These are phyloP conservation scores for Volvox carteri DNA, from an alignment of 163 green algal species.

Conservation along the genomic window DNA sequence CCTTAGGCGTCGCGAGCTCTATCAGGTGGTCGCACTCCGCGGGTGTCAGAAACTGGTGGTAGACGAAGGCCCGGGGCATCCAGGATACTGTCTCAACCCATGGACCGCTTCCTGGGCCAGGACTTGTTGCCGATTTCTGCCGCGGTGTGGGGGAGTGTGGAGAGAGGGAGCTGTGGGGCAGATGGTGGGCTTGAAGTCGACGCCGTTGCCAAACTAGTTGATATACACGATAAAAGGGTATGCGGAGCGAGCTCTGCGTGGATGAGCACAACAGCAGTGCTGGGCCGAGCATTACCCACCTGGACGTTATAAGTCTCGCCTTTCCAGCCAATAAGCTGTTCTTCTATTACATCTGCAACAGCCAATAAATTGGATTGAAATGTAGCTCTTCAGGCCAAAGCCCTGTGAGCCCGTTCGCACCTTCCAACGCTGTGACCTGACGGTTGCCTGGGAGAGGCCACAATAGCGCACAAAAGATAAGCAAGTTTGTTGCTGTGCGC, in stretches of 20 bases:
- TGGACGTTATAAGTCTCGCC: constrained; percentile 36
- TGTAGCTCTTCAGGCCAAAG: background rate
- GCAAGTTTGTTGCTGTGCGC: background rate
- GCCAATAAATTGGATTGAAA: background rate
- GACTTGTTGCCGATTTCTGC: background rate
- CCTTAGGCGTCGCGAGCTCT: constrained; percentile 43
- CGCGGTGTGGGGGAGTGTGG: background rate
- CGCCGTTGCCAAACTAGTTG: too few species aligned
- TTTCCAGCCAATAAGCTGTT: constrained; percentile 45
- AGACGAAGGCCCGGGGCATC: constrained; percentile 66
- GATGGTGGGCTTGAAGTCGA: too few species aligned
- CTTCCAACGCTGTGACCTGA: constrained; percentile 1
- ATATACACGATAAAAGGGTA: too few species aligned
- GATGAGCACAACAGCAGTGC: too few species aligned
- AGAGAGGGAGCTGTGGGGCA: background rate
- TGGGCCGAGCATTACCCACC: constrained; percentile 5
- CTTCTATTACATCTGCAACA: background rate
- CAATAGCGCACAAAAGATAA: background rate
- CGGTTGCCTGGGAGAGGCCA: constrained; percentile 1
- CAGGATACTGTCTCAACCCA: constrained; percentile 68
- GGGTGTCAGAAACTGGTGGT: constrained; percentile 66
- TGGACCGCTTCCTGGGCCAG: background rate
- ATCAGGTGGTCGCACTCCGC: constrained; percentile 69
- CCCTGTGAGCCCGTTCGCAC: background rate
- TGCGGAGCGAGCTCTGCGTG: too few species aligned